Conservation (phyloP, 2,329 filamentous ascomycete species). For the Aspergillus puulaauensis region DNA sequence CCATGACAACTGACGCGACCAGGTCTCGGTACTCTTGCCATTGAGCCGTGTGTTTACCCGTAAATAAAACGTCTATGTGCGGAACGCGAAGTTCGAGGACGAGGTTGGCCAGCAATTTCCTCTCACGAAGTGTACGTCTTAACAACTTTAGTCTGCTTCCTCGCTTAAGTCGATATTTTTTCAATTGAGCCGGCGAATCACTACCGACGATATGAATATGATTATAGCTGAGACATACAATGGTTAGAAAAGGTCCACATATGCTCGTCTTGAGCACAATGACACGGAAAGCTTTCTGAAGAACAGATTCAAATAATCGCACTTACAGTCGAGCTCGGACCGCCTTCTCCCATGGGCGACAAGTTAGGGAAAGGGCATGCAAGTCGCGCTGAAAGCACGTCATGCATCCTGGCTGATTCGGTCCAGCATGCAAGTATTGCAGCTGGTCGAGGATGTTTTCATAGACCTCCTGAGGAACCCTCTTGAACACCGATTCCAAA, state of each 20-base stretch:
- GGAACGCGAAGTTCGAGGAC: slow-evolving; percentile 56
- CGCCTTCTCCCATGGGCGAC: slow-evolving; percentile 56
- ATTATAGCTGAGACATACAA: slow-evolving; percentile 43
- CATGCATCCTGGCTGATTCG: slow-evolving; percentile 46
- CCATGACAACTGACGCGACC: slow-evolving; percentile 58
- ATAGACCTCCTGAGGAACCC: slow-evolving; percentile 55
- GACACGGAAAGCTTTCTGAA: not conserved
- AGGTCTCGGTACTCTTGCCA: slow-evolving; percentile 52
- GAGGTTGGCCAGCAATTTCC: slow-evolving; percentile 50
- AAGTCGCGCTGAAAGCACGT: slow-evolving; percentile 58
- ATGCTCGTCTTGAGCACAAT: not conserved
- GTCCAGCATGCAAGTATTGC: slow-evolving; percentile 44
- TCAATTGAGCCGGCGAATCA: slow-evolving; percentile 46
- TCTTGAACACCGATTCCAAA: slow-evolving; percentile 40
- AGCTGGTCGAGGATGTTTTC: slow-evolving; percentile 55
- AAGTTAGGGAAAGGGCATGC: slow-evolving; percentile 53
- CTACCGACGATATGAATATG: slow-evolving; percentile 50
- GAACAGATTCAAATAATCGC: not conserved
- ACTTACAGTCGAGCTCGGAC: slow-evolving; percentile 53
- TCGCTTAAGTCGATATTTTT: slow-evolving; percentile 50
- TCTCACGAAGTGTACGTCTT: slow-evolving; percentile 54
- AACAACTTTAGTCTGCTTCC: slow-evolving; percentile 54
- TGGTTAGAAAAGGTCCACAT: slow-evolving; percentile 13
- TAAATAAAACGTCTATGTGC: slow-evolving; percentile 45
- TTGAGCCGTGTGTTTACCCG: slow-evolving; percentile 39